Evolutionary conservation across 352 stramenopile genomes (phyloP).

Genomic region (Phytophthora vignae): DNA sequence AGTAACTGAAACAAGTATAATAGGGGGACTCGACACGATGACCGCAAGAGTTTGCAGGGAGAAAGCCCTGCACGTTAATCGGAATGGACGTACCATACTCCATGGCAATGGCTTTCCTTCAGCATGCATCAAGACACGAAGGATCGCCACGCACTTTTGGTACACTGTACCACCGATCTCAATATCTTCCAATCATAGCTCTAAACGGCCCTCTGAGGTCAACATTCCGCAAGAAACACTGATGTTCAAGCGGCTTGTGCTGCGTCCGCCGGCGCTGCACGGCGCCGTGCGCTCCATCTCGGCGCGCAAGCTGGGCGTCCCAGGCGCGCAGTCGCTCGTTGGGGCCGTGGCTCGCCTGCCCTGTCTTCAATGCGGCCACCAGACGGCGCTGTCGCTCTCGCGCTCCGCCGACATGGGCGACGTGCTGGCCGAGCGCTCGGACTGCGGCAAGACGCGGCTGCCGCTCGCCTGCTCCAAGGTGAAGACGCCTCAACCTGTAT

Average conservation of each 20-base stretch:
- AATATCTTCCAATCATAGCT: conserved; percentile 16
- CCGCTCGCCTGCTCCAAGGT: conserved; percentile 62
- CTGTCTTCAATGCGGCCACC: conserved; percentile 56
- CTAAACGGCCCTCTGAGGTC: background rate
- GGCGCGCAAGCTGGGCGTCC: conserved; percentile 17
- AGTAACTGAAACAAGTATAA: conserved; percentile 49
- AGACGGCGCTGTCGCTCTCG: conserved; percentile 23
- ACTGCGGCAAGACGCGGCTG: conserved; percentile 47
- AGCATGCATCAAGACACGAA: too few relatives aligned
- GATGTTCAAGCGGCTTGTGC: conserved; percentile 36
- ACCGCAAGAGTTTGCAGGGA: conserved; percentile 24
- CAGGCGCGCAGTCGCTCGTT: conserved; percentile 40
- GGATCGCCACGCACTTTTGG: background rate
- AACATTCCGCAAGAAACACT: conserved; percentile 13
- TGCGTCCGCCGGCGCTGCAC: conserved; percentile 2
- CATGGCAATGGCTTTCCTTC: background rate
- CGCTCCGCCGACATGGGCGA: conserved; percentile 31
- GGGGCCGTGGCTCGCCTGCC: conserved; percentile 46
- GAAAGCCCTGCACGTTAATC: conserved; percentile 33
- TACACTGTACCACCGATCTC: conserved; percentile 6
- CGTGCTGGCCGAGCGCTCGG: conserved; percentile 32
- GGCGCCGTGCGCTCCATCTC: conserved; percentile 25
- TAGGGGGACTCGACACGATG: conserved; percentile 35
- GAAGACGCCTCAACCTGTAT: background rate
- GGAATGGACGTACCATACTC: conserved; percentile 28